Base-by-base conservation (phyloP, 2,329 filamentous ascomycete species). In the Colletotrichum tamarilloi region DNA sequence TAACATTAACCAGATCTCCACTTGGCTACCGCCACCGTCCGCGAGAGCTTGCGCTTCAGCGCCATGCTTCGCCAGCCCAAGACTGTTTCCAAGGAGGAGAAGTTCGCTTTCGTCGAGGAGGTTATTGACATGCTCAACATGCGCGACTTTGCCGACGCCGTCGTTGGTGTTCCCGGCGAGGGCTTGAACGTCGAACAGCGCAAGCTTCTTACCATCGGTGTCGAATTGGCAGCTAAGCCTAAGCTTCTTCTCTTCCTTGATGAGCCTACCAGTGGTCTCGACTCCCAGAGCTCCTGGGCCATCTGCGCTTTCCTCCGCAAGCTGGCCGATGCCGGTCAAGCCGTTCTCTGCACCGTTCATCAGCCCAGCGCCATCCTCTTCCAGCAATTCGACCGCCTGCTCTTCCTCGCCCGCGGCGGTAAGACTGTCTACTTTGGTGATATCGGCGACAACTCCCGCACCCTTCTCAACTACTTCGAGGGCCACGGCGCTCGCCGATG, bases 391-490 rank as follows among this genome's bases (percentile, higher is more conserved):
- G 91, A 93, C 74, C 87, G 88, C 1, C 82, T 93, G 2, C 82
- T 93, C 0, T 91, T 93, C 81, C 85, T 93, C 3, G 90, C 90
- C 9, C 87, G 85, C 68, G 92, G 92, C 49, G 92, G 92, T 1
- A 90, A 87, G 78, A 93, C 91, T 0, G 90, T 93, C 1, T 94
- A 94, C 77, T 93, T 93, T 79, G 92, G 92, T 8, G 85, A 92
- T 2, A 90, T 93, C 53, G 92, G 92, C 0, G 77, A 87, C 0
- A 87, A 91, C 75, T 92, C 90, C 0, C 82, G 82, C 3, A 89
- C 84, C 0, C 80, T 93, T 62, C 85, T 90, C 1, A 82, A 85
- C 53, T 93, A 93, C 80, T 95, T 95, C 72, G 89, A 92, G 78
- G 77, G 81, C 12, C 89, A 93, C 68, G 93, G 92, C 5, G 91